Evolutionary conservation across 2,329 filamentous ascomycete genomes (phyloP).

Genomic region (Pseudogymnoascus sp.): DNA sequence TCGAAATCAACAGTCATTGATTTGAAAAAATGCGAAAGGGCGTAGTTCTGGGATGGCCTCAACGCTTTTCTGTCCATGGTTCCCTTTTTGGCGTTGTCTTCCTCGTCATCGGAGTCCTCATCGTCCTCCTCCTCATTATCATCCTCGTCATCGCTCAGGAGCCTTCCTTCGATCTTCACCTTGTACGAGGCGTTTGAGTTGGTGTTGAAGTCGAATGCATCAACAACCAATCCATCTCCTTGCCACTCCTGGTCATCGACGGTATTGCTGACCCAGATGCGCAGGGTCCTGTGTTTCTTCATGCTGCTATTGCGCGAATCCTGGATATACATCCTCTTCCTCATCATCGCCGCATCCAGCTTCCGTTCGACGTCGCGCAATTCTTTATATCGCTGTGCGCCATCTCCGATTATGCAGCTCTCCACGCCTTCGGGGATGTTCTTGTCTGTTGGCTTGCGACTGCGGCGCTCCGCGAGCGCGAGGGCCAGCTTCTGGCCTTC

Average conservation of each 20-base stretch:
- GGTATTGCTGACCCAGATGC: slow-evolving; percentile 92
- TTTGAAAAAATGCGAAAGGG: slow-evolving; percentile 76
- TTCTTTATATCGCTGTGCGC: slow-evolving; percentile 73
- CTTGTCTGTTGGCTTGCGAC: slow-evolving; percentile 88
- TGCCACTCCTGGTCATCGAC: slow-evolving; percentile 95
- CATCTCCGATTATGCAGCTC: slow-evolving; percentile 73
- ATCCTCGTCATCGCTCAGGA: slow-evolving; percentile 65
- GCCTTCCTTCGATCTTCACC: slow-evolving; percentile 83
- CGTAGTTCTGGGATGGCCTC: slow-evolving; percentile 42
- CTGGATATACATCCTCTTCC: slow-evolving; percentile 85
- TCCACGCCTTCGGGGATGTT: slow-evolving; percentile 88
- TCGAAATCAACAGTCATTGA: slow-evolving; percentile 71
- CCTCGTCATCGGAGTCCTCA: slow-evolving; percentile 39
- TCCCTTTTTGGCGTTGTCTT: slow-evolving; percentile 43
- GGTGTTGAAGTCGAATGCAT: slow-evolving; percentile 75
- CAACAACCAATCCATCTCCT: slow-evolving; percentile 57
- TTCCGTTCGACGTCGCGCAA: slow-evolving; percentile 81
- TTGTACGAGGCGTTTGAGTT: slow-evolving; percentile 74
- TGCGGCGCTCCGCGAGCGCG: slow-evolving; percentile 70
- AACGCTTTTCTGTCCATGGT: slow-evolving; percentile 34
- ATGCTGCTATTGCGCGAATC: slow-evolving; percentile 70
- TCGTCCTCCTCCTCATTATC: slow-evolving; percentile 45
- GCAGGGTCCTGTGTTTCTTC: slow-evolving; percentile 77
- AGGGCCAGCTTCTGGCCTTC: slow-evolving; percentile 46
- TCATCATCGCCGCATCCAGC: slow-evolving; percentile 86